phyloP scores from a whole-genome alignment of 106 monocot species.

The Platanthera guangdongensis region DNA sequence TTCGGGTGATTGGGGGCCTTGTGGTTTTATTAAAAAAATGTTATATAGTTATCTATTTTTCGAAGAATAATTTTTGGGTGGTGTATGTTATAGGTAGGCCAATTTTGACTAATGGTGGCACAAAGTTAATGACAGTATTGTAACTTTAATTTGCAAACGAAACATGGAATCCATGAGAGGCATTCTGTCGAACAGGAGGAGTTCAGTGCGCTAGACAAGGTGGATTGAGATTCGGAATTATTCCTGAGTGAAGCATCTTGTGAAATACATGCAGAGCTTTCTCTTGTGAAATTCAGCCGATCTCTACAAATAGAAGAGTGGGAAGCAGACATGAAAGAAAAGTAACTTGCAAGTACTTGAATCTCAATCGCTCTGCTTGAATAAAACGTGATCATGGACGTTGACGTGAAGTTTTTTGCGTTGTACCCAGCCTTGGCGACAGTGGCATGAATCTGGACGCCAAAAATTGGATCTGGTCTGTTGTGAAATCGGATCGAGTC shows the following conservation, averaged over 20 bases:
- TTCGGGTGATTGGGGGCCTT: too few species aligned
- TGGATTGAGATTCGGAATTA: constrained; percentile 58
- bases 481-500: too few species aligned
- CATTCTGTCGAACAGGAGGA: constrained; percentile 45
- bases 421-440: constrained; percentile 27
- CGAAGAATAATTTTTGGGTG: too few species aligned
- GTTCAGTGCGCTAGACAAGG: constrained; percentile 53
- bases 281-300: constrained; percentile 35
- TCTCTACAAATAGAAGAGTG: too few species aligned
- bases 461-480: constrained; percentile 30
- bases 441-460: constrained; percentile 46
- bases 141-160: too few species aligned
- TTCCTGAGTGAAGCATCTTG: constrained; percentile 28
- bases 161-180: too few species aligned
- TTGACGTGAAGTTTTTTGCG: constrained; percentile 43
- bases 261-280: constrained; percentile 39
- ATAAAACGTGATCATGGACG: constrained; percentile 69
- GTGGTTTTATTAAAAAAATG: too few species aligned
- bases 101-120: too few species aligned
- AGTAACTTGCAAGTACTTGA: constrained; percentile 58
- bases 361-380: constrained; percentile 27
- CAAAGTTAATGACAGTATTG: too few species aligned
- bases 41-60: too few species aligned
- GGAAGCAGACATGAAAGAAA: too few species aligned
- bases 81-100: too few species aligned